Conservation (phyloP, 495 filamentous ascomycete genomes). For the Penicillium angulare region DNA sequence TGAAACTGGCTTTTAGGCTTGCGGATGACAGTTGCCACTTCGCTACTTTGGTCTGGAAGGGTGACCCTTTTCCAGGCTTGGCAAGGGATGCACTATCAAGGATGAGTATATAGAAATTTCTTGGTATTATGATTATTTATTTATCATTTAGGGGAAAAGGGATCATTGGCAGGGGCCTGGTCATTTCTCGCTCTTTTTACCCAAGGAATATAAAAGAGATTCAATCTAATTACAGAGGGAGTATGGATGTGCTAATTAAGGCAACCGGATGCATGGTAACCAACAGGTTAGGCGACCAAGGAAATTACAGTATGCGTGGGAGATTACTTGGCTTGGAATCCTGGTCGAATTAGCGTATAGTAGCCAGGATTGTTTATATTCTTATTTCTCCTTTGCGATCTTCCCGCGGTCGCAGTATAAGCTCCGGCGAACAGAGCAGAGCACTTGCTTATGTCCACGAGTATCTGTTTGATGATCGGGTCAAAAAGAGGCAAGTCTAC, state of each 20-base stretch:
- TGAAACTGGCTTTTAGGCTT: slow-evolving; percentile 21
- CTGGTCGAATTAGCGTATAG: no score
- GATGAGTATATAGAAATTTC: background rate
- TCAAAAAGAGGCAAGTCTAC: no score
- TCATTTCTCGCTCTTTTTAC: no score
- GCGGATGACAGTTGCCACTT: slow-evolving; percentile 27
- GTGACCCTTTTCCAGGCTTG: background rate
- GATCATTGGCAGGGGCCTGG: background rate
- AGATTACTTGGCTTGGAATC: background rate
- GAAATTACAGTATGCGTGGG: no score
- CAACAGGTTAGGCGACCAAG: background rate
- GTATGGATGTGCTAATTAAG: background rate
- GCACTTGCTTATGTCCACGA: no score
- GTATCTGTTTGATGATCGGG: no score
- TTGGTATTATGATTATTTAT: background rate
- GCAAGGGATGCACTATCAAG: background rate
- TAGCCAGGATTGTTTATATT: no score
- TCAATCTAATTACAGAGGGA: background rate
- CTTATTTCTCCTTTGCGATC: no score
- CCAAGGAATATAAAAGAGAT: no score
- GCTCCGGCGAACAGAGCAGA: no score
- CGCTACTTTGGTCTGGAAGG: background rate
- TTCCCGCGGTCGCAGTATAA: no score
- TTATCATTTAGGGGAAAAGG: background rate
- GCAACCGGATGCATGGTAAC: background rate